Base-by-base conservation (phyloP, 345 rosid genomes). In the Brassica nigra region DNA sequence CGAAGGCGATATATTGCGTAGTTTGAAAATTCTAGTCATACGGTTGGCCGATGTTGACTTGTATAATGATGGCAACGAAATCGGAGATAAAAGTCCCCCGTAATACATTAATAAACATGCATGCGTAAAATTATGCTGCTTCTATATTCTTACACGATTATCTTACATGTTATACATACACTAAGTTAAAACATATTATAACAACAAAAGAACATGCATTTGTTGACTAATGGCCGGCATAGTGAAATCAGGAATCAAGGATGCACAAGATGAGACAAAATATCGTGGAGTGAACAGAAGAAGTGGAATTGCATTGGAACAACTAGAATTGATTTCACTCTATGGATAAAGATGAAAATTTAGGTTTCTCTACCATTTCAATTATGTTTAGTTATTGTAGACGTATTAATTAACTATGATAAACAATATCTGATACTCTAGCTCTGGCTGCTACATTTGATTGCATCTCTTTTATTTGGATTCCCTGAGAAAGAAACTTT, bases 31-130 rank as follows among this genome's bases (percentile, higher is more conserved):
- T 18, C 68, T 18, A 59, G 27, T 59, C 36, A 59, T 30, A 39
- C 34, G 33, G 36, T 31, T 76, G 74, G 27, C 36, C 27, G 69
- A 68, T 59, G 69, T 20, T 76, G 74, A 68, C 62, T 18, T 61
- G 14, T 37, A 49, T 42, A 66, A 0, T 39, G 7, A 47, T 54
- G 34, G 47, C 20, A 68, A 58, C 4, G 57, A 67, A n/a, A 15
- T n/a, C 15, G 57, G 16, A 5, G 34, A 58, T n/a, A 68, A 18
- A 39, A 68, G 29, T 33, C 36, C 62, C 4, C 79, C 61, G 31
- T 39, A 39, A 42, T 29, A 58, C 62, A 72, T 18, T 33, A 3
- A 18, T 20, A 20, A 70, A 62, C 71, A 77, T 77, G 70, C 76
- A 77, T 62, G 72, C 57, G 71, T 77, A 62, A 70, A 49, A 3